phyloP scores from a whole-genome alignment of 1,139 yeast species.

The Pichia kudriavzevii region DNA sequence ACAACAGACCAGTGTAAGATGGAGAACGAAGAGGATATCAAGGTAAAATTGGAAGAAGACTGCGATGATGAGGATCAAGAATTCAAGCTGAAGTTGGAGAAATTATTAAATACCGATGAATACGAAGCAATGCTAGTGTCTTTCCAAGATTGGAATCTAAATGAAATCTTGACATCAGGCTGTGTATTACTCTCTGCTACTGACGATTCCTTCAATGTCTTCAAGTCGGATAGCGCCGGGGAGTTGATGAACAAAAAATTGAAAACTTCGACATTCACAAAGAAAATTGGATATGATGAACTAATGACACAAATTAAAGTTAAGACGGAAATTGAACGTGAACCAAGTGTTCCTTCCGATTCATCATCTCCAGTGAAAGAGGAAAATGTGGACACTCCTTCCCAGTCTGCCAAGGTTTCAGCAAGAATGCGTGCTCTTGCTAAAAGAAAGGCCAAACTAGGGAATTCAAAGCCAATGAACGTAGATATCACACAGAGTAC shows the following conservation, averaged over 20 bases:
- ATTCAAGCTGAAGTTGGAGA: slow-evolving; percentile 27
- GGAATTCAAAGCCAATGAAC: slow-evolving; percentile 44
- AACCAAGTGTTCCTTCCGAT: slow-evolving; percentile 1
- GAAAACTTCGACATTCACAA: slow-evolving; percentile 26
- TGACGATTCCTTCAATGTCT: slow-evolving; percentile 36
- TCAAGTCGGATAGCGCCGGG: slow-evolving; percentile 2
- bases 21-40: slow-evolving; percentile 17
- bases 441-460: slow-evolving; percentile 80
- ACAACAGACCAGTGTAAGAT: slow-evolving; percentile 19
- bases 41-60: slow-evolving; percentile 29
- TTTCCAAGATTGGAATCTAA: slow-evolving; percentile 58
- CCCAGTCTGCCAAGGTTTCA: slow-evolving; percentile 29
- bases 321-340: slow-evolving; percentile 6
- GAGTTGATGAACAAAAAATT: slow-evolving; percentile 36
- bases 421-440: slow-evolving; percentile 94
- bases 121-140: slow-evolving; percentile 47
- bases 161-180: slow-evolving; percentile 60
- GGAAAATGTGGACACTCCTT: slow-evolving; percentile 1
- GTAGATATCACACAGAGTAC: slow-evolving; percentile 78
- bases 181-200: slow-evolving; percentile 66
- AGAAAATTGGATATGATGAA: slow-evolving; percentile 24
- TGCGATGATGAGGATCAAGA: slow-evolving; percentile 26
- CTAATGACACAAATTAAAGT: slow-evolving; percentile 5
- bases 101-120: slow-evolving; percentile 34
- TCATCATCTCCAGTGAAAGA: slow-evolving; percentile 1